phyloP scores from a whole-genome alignment of 441 rosid species.

The Daphne laureola region DNA sequence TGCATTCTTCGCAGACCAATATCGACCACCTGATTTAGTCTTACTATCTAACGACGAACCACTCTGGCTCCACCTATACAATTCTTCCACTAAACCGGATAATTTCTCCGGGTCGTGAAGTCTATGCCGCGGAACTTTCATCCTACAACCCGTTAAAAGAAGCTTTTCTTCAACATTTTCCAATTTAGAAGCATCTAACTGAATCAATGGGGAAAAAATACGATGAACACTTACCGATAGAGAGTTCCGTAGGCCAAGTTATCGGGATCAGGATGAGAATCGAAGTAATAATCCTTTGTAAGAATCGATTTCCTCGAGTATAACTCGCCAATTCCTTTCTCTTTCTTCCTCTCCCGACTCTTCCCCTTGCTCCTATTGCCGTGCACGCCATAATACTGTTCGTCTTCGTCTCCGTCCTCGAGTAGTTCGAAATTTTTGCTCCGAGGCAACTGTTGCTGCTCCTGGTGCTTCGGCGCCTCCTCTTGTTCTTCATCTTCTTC shows the following conservation, averaged over 20 bases:
- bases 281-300: conserved; percentile 73
- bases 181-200: not conserved
- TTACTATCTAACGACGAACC: conserved; percentile 41
- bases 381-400: conserved; percentile 20
- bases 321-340: conserved; percentile 25
- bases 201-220: not conserved
- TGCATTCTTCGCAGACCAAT: conserved; percentile 77
- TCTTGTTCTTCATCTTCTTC: conserved; percentile 20
- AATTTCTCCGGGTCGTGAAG: conserved; percentile 32
- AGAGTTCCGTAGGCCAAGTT: conserved; percentile 76
- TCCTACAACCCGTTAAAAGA: conserved; percentile 34
- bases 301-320: conserved; percentile 41
- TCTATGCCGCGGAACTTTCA: conserved; percentile 80
- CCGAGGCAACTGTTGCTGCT: conserved; percentile 9
- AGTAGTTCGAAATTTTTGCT: conserved; percentile 20
- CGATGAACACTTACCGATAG: conserved; percentile 43
- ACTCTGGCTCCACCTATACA: conserved; percentile 26
- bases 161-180: not conserved
- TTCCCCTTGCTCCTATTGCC: conserved; percentile 32
- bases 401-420: conserved; percentile 18
- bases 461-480: conserved; percentile 12
- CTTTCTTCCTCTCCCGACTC: conserved; percentile 22
- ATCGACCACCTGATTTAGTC: conserved; percentile 65
- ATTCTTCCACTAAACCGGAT: conserved; percentile 24
- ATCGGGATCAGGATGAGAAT: conserved; percentile 80